phyloP scores from a whole-genome alignment of 1,139 yeast species.

The Candida tetrigidarum region DNA sequence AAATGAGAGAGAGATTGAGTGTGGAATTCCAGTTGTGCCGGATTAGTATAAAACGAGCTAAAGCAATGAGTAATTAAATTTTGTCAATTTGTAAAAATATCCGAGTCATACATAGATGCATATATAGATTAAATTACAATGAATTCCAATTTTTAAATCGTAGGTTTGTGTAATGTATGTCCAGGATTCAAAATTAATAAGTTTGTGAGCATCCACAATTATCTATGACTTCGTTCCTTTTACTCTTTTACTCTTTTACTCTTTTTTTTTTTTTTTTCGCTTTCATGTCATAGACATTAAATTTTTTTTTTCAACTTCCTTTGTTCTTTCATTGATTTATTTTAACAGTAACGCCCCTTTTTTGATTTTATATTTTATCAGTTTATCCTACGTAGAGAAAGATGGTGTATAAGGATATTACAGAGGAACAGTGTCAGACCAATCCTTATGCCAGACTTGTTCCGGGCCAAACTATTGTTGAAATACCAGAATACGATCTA shows the following conservation, averaged over 20 bases:
- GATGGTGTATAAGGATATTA: constrained; percentile 36
- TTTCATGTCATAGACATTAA: too few relatives aligned
- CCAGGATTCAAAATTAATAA: too few relatives aligned
- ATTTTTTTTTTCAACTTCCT: background rate
- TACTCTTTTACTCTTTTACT: too few relatives aligned
- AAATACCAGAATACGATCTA: constrained; percentile 72
- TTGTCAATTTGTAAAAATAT: background rate
- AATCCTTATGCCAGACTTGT: constrained; percentile 80
- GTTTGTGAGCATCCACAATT: constrained; percentile 3
- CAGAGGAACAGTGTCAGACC: constrained; percentile 47
- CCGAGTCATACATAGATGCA: background rate
- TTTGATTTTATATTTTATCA: background rate
- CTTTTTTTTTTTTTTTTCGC: background rate
- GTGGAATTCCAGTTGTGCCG: background rate
- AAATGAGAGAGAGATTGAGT: background rate
- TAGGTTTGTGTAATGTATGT: background rate
- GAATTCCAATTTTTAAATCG: too few relatives aligned
- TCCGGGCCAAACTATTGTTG: constrained; percentile 78
- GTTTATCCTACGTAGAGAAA: background rate
- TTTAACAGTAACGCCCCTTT: background rate
- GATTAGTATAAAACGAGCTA: too few relatives aligned
- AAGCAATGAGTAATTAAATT: too few relatives aligned
- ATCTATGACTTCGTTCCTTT: constrained; percentile 5
- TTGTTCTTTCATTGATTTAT: background rate
- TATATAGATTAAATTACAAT: too few relatives aligned